A percentile compares a stretch with the other conserved stretches of the same genome.
Evolutionary conservation across 768 basidiomycete species (phyloP).

Genomic region (Pholiota conissans): DNA sequence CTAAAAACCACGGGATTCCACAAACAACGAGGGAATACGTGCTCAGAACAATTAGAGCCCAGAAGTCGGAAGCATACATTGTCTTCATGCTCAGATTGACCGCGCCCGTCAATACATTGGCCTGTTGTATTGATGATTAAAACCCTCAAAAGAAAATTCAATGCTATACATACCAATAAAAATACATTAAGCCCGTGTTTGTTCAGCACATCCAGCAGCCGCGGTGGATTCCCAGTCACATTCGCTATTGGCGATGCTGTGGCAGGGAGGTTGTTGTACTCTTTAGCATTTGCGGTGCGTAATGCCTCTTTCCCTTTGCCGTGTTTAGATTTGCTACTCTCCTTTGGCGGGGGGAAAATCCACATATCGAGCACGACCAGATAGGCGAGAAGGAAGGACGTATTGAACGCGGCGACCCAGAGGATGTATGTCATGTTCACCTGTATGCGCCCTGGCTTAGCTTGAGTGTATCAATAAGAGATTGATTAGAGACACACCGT

Average conservation of each 20-base stretch:
- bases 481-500: conserved; percentile 33
- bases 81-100: conserved; percentile 80
- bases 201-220: conserved; percentile 80
- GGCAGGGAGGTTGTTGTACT: neutral
- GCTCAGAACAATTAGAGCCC: conserved; percentile 62
- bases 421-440: conserved; percentile 87
- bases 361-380: conserved; percentile 65
- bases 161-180: conserved; percentile 60
- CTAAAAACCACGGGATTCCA: conserved; percentile 56
- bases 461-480: neutral
- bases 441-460: conserved; percentile 35
- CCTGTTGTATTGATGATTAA: conserved; percentile 46
- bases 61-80: conserved; percentile 65
- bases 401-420: conserved; percentile 90
- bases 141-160: neutral
- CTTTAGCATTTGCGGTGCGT: neutral
- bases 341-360: conserved; percentile 53
- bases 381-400: conserved; percentile 80
- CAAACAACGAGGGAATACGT: conserved; percentile 63
- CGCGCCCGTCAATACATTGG: conserved; percentile 84
- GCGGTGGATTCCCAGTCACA: conserved; percentile 33
- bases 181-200: conserved; percentile 79
- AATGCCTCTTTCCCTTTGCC: neutral
- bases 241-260: neutral
- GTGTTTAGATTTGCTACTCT: conserved; percentile 8